Conservation (phyloP, 192 early-diverging fungal species). For the Spizellomyces punctatus region DNA sequence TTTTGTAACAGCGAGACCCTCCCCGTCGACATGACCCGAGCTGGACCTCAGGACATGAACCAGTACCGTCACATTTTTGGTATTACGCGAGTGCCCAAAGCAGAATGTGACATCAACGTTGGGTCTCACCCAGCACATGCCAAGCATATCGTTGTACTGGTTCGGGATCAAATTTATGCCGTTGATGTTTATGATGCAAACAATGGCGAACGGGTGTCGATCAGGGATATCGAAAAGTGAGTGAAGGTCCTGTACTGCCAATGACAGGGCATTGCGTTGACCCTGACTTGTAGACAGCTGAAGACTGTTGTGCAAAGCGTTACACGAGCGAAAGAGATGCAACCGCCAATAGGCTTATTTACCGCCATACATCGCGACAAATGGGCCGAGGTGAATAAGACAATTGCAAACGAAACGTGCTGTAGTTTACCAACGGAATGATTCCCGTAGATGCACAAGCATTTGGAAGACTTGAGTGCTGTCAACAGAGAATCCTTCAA, state of each 20-base stretch:
- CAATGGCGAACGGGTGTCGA: slow-evolving; percentile 55
- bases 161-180: slow-evolving; percentile 77
- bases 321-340: slow-evolving; percentile 15
- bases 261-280: slow-evolving; percentile 27
- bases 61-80: slow-evolving; percentile 82
- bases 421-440: background rate
- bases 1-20: slow-evolving; percentile 34
- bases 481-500: slow-evolving; percentile 61
- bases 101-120: slow-evolving; percentile 70
- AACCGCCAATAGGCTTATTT: slow-evolving; percentile 65
- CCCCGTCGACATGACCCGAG: slow-evolving; percentile 68
- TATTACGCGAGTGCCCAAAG: slow-evolving; percentile 79
- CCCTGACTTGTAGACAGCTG: slow-evolving; percentile 45
- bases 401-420: background rate
- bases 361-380: slow-evolving; percentile 81
- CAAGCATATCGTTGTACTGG: slow-evolving; percentile 70
- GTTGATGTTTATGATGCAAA: slow-evolving; percentile 66
- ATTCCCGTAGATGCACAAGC: slow-evolving; percentile 49
- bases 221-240: slow-evolving; percentile 68
- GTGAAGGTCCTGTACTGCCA: slow-evolving; percentile 31
- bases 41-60: slow-evolving; percentile 78
- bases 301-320: slow-evolving; percentile 60
- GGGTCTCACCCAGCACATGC: slow-evolving; percentile 49
- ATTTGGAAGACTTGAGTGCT: slow-evolving; percentile 63
- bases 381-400: slow-evolving; percentile 60